Conservation (phyloP, 306 rosid species). For the Luffa aegyptiaca region DNA sequence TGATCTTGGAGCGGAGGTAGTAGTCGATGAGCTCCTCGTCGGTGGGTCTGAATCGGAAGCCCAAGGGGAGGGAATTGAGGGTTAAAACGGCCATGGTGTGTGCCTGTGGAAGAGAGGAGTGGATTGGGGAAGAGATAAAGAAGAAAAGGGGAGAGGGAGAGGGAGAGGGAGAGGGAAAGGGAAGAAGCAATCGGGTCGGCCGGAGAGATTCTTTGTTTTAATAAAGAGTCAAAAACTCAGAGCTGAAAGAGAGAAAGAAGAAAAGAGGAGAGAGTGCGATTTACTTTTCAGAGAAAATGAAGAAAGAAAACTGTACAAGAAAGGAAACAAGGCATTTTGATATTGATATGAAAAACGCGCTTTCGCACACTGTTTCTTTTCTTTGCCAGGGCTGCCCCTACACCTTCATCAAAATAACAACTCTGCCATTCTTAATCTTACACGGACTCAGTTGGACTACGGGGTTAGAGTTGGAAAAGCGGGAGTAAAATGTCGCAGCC, state of each 20-base stretch:
- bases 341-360: neutral
- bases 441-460: too few relatives aligned
- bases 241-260: neutral
- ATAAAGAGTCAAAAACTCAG: neutral
- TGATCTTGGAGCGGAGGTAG: slow-evolving; percentile 71
- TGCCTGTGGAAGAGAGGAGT: neutral
- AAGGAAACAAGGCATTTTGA: neutral
- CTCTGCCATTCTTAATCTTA: neutral
- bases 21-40: slow-evolving; percentile 75
- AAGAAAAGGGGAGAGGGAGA: neutral
- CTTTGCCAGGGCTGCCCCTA: neutral
- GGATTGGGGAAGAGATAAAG: neutral
- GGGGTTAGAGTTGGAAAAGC: neutral
- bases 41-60: slow-evolving; percentile 81
- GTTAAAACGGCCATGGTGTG: slow-evolving; percentile 26
- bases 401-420: neutral
- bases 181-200: neutral
- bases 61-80: slow-evolving; percentile 54
- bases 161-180: neutral
- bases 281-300: slow-evolving; percentile 6
- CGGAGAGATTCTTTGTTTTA: neutral
- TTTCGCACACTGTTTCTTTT: neutral
- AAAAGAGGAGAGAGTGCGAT: neutral
- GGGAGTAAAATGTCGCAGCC: neutral
- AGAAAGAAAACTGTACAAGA: slow-evolving; percentile 3